Evolutionary conservation across 352 stramenopile genomes (phyloP).

Genomic region (Pythium phragmitis): DNA sequence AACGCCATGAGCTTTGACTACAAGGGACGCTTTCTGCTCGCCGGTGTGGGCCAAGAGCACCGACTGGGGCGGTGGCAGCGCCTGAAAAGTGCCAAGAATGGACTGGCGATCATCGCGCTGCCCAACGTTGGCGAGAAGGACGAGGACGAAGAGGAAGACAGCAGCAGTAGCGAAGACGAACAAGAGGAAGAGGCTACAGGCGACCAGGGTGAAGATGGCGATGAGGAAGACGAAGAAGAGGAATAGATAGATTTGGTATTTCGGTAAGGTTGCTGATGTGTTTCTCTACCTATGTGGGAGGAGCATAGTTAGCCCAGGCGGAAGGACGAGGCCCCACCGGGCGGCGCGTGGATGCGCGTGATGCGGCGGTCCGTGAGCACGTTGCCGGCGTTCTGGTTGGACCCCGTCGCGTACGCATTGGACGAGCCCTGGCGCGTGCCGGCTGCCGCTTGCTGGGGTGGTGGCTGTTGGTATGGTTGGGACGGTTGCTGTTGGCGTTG

Average conservation of each 20-base stretch:
- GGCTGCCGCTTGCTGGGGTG: constrained; percentile 2
- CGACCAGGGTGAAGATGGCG: constrained; percentile 22
- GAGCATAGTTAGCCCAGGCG: constrained; percentile 46
- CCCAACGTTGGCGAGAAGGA: constrained; percentile 50
- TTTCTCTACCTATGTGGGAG: background rate
- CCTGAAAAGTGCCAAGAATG: constrained; percentile 87
- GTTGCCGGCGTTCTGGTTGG: constrained; percentile 89
- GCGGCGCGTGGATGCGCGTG: constrained; percentile 87
- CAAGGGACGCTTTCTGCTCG: constrained; percentile 88
- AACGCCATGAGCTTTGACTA: constrained; percentile 73
- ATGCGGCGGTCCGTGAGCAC: constrained; percentile 89
- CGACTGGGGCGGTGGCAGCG: constrained; percentile 91
- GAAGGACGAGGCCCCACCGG: constrained; percentile 82
- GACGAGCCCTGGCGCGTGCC: constrained; percentile 43
- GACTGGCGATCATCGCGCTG: constrained; percentile 87
- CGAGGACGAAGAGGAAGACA: constrained; percentile 19
- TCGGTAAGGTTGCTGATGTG: background rate
- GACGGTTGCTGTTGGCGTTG: constrained; percentile 20
- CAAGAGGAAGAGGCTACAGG: constrained; percentile 35
- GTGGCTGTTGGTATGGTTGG: constrained; percentile 29
- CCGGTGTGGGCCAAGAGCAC: constrained; percentile 91
- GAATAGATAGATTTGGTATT: constrained; percentile 27
- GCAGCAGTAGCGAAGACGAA: constrained; percentile 20
- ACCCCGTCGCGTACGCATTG: constrained; percentile 81
- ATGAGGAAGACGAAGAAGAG: constrained; percentile 26